Evolutionary conservation across 208 protist genomes (phyloP).

Genomic region (Trypanosoma theileri): DNA sequence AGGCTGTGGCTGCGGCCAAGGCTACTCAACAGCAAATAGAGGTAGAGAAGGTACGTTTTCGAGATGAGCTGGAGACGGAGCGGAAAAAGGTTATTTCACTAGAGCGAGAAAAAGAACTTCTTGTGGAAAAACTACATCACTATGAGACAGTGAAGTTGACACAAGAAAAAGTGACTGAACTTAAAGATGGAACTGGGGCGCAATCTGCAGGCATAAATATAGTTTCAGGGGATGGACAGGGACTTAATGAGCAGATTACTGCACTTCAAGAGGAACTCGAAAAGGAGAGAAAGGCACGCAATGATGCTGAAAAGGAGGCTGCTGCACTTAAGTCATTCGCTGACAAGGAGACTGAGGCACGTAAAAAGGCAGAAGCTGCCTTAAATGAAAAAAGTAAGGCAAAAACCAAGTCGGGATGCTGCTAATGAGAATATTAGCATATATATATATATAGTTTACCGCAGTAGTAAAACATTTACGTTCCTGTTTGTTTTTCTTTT

Average conservation of each 20-base stretch:
- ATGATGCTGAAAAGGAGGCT: constrained; percentile 24
- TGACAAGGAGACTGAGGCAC: background rate
- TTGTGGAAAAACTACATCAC: background rate
- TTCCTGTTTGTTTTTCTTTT: background rate
- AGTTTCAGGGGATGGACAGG: background rate
- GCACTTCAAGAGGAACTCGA: constrained; percentile 14
- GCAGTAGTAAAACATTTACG: background rate
- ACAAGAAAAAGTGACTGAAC: background rate
- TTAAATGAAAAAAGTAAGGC: constrained; percentile 1
- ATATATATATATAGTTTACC: constrained; percentile 2
- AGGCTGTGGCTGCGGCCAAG: background rate
- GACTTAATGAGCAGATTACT: constrained; percentile 3
- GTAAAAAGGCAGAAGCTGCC: background rate
- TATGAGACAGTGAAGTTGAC: background rate
- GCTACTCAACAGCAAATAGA: constrained; percentile 5
- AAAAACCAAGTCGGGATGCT: constrained; percentile 48
- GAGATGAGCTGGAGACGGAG: constrained; percentile 2
- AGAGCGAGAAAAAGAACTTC: background rate
- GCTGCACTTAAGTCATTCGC: constrained; percentile 8
- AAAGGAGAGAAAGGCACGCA: constrained; percentile 4
- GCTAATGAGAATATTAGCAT: constrained; percentile 11
- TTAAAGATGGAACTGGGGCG: constrained; percentile 3
- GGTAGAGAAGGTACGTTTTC: constrained; percentile 17
- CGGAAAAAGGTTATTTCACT: background rate
- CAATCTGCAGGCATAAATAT: background rate